These are phyloP conservation scores for Coniferiporia sulphurascens DNA, from an alignment of 1,284 basidiomycete genomes.

Conservation along the genomic window DNA sequence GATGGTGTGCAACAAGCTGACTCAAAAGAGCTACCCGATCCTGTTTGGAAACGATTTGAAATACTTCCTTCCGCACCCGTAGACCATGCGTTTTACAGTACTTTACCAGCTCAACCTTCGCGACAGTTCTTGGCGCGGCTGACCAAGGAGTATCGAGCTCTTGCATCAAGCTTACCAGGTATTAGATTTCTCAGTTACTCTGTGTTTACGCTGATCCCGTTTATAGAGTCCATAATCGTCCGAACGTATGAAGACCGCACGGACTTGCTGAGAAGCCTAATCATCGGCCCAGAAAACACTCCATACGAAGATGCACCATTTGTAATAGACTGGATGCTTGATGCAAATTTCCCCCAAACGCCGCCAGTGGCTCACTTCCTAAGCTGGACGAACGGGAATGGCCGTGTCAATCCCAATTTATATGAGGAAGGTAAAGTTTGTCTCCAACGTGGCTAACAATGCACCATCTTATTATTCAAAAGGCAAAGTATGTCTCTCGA, in stretches of 20 bases:
- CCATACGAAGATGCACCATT: slow-evolving; percentile 93
- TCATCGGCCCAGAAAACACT: slow-evolving; percentile 90
- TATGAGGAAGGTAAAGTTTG: slow-evolving; percentile 97
- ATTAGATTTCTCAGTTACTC: slow-evolving; percentile 18
- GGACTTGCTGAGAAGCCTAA: slow-evolving; percentile 83
- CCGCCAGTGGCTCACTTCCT: slow-evolving; percentile 88
- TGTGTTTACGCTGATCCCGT: slow-evolving; percentile 6
- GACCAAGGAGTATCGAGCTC: slow-evolving; percentile 78
- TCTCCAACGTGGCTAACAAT: slow-evolving; percentile 29
- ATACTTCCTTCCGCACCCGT: slow-evolving; percentile 67
- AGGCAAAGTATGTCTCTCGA: slow-evolving; percentile 78
- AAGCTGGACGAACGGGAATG: slow-evolving; percentile 93
- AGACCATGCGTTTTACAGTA: slow-evolving; percentile 78
- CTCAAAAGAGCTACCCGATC: neutral
- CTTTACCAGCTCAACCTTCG: slow-evolving; percentile 55
- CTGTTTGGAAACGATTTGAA: slow-evolving; percentile 72
- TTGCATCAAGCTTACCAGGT: slow-evolving; percentile 81
- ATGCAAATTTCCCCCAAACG: slow-evolving; percentile 81
- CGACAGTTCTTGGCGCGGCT: slow-evolving; percentile 73
- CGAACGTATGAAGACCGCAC: slow-evolving; percentile 76
- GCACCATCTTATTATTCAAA: too few relatives aligned
- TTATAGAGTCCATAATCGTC: slow-evolving; percentile 63
- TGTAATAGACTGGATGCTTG: slow-evolving; percentile 90
- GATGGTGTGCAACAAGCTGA: neutral
- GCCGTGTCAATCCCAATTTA: slow-evolving; percentile 71